Evolutionary conservation across 108 stramenopile genomes (phyloP).

Genomic region (Thalassiosira profunda): DNA sequence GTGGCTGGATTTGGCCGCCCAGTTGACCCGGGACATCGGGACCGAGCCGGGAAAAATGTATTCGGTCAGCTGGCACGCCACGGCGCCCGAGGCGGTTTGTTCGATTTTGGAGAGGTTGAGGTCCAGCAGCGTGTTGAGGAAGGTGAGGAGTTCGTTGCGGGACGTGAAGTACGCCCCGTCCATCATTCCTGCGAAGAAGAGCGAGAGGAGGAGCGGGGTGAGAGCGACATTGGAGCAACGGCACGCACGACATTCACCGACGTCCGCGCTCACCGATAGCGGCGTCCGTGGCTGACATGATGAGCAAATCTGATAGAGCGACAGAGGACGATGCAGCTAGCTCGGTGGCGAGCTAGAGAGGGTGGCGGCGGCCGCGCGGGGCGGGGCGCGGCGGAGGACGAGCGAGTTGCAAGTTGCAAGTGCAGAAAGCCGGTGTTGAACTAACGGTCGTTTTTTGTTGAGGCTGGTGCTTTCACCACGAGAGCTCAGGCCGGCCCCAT

Average conservation of each 20-base stretch:
- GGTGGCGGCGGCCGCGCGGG: too few species aligned
- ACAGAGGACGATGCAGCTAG: neutral
- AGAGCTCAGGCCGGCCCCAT: too few species aligned
- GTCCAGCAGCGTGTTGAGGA: constrained; percentile 93
- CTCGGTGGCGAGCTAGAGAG: neutral
- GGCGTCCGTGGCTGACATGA: constrained; percentile 36
- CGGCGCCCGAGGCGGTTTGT: constrained; percentile 97
- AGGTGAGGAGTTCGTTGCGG: constrained; percentile 93
- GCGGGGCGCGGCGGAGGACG: too few species aligned
- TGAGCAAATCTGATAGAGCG: neutral
- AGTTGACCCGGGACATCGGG: constrained; percentile 95
- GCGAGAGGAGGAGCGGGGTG: too few species aligned
- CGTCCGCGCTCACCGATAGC: constrained; percentile 32
- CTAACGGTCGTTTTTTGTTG: too few species aligned
- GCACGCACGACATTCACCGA: too few species aligned
- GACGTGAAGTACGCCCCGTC: constrained; percentile 98
- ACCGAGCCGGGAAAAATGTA: constrained; percentile 92
- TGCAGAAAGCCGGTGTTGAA: too few species aligned
- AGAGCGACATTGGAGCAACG: too few species aligned
- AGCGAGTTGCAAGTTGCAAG: too few species aligned
- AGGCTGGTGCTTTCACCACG: too few species aligned
- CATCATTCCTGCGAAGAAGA: constrained; percentile 98
- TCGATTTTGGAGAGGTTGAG: constrained; percentile 96
- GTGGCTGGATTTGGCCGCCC: constrained; percentile 89
- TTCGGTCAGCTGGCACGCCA: constrained; percentile 97